A percentile compares a stretch with the other conserved stretches of the same genome.
Conservation (phyloP, 495 filamentous ascomycete species). For the Aspergillus incahuasiensis region DNA sequence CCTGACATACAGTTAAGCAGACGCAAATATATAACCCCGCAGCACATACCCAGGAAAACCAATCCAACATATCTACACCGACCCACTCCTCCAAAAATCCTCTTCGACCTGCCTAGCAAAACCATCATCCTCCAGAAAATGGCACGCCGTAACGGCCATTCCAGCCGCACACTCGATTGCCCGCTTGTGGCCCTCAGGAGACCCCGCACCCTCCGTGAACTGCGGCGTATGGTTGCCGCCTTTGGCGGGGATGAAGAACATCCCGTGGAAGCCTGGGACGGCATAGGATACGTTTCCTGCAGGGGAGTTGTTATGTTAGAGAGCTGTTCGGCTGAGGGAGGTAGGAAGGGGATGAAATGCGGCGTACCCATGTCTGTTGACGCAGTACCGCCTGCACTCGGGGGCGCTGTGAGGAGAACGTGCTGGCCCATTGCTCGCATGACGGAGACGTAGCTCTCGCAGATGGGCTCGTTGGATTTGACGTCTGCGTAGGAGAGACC, state of each 20-base stretch:
- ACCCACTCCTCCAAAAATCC: conserved; percentile 17
- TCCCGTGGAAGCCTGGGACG: conserved; percentile 54
- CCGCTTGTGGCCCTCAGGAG: conserved; percentile 39
- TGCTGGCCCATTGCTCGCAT: conserved; percentile 44
- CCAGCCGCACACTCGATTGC: conserved; percentile 49
- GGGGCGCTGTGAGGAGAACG: conserved; percentile 35
- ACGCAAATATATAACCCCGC: no score
- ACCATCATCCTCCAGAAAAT: conserved; percentile 40
- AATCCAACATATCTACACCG: background rate
- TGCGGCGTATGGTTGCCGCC: conserved; percentile 51
- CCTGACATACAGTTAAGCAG: no score
- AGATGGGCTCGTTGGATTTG: conserved; percentile 43
- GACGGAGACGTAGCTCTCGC: conserved; percentile 45
- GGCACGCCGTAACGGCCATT: conserved; percentile 52
- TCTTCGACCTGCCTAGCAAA: conserved; percentile 29
- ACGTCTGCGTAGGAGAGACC: conserved; percentile 51
- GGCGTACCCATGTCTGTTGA: conserved; percentile 38
- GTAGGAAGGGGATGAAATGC: background rate
- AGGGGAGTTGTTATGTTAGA: background rate
- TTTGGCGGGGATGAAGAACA: conserved; percentile 47
- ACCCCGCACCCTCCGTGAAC: conserved; percentile 50
- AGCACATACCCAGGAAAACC: no score
- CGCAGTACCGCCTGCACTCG: conserved; percentile 21
- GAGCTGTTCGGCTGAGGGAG: background rate
- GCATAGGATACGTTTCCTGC: conserved; percentile 55